phyloP scores from a whole-genome alignment of 805 yeast species.

The Hanseniaspora pseudoguilliermondii region DNA sequence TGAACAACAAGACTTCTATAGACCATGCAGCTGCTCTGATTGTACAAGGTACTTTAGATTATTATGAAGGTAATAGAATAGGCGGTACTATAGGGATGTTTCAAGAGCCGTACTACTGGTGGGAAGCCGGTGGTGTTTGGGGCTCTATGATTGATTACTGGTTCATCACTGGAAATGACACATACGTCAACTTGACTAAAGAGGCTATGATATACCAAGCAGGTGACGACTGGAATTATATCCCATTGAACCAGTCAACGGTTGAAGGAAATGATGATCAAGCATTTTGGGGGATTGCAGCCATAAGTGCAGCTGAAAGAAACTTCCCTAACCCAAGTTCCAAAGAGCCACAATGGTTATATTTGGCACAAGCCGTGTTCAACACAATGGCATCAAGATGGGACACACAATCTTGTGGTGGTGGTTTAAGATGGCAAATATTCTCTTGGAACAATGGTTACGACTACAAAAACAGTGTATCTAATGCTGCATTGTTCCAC shows the following conservation, averaged over 20 bases:
- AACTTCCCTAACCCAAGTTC: slow-evolving; percentile 39
- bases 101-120: slow-evolving; percentile 87
- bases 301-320: slow-evolving; percentile 49
- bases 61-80: slow-evolving; percentile 51
- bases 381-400: slow-evolving; percentile 47
- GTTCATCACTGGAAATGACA: slow-evolving; percentile 53
- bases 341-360: slow-evolving; percentile 39
- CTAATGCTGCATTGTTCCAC: slow-evolving; percentile 54
- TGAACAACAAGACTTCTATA: slow-evolving; percentile 24
- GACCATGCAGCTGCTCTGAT: slow-evolving; percentile 45
- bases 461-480: slow-evolving; percentile 48
- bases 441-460: slow-evolving; percentile 49
- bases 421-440: slow-evolving; percentile 64
- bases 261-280: slow-evolving; percentile 68
- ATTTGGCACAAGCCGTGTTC: slow-evolving; percentile 45
- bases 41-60: slow-evolving; percentile 65
- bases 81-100: slow-evolving; percentile 87
- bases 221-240: slow-evolving; percentile 39
- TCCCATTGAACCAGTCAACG: slow-evolving; percentile 49
- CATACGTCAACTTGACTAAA: slow-evolving; percentile 47
- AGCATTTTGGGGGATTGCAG: slow-evolving; percentile 56
- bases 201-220: slow-evolving; percentile 41
- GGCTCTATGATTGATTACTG: slow-evolving; percentile 74
- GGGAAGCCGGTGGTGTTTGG: slow-evolving; percentile 97
- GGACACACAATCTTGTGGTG: slow-evolving; percentile 44